Base-by-base conservation (phyloP, 2,329 filamentous ascomycete species). In the Colletotrichum magnum region DNA sequence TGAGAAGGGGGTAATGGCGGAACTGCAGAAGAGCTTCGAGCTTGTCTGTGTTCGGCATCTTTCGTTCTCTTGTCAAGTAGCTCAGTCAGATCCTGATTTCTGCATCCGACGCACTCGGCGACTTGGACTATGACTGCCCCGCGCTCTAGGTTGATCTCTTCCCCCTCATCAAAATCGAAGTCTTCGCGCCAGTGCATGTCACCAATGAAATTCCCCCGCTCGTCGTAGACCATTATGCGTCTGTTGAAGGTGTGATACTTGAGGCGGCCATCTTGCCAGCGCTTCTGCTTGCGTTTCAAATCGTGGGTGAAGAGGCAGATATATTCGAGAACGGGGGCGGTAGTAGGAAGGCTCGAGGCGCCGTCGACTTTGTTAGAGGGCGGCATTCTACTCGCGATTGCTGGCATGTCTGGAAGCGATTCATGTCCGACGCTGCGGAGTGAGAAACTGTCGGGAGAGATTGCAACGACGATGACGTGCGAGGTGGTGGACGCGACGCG, bases 221-320 rank as follows among this genome's bases (percentile, higher is more conserved):
- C 90, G 78, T 97, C 94, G 75, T 96, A 95, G 6, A 97, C 93
- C 93, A 98, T 97, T 69, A 96, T 85, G 5, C 94, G 90, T 77
- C 91, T 93, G 82, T 98, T 98, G 87, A 97, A 97, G 0, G 93
- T 92, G 77, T 98, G 95, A 72, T 92, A 97, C 72, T 92, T 93
- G 70, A 98, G 88, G 59, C 90, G 90, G 43, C 95, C 95, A 90
- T 98, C 95, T 76, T 97, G 94, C 95, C 95, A 98, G 70, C 93
- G 87, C 79, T 98, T 98, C 74, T 94, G 91, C 82, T 98, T 98
- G 64, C 93, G 90, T 59, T 90, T 90, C 50, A 97, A 79, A 77
- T 98, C 95, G 77, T 93, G 90, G 2, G 94, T 97, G 80, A 93
- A 98, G 5, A 98, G 89, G 78, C 95, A 98, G 71, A 89, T 87